A percentile compares a stretch with the other conserved stretches of the same genome.
Conservation (phyloP, 495 filamentous ascomycete species). For the Jackrogersella minutella region DNA sequence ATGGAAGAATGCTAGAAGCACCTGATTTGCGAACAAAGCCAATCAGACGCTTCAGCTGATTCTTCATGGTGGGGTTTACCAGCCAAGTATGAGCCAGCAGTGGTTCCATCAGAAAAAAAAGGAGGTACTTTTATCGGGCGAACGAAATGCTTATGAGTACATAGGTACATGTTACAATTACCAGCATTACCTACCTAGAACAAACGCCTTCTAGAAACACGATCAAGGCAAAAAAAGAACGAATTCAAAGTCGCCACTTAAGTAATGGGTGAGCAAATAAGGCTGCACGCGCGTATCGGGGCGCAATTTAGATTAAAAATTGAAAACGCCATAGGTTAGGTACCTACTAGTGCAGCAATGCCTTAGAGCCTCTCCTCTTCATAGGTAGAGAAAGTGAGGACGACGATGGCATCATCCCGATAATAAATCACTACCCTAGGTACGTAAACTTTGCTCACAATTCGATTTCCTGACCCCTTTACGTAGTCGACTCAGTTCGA, state of each 20-base stretch:
- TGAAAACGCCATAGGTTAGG: too few species aligned
- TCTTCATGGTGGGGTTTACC: constrained; percentile 25
- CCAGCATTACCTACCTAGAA: not conserved
- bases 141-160: not conserved
- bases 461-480: not conserved
- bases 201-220: constrained; percentile 1
- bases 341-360: not conserved
- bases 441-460: not conserved
- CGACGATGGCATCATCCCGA: constrained; percentile 34
- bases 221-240: constrained; percentile 2
- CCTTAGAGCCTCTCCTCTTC: not conserved
- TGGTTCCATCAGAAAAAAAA: constrained; percentile 15
- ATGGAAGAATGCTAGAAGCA: constrained; percentile 45
- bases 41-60: constrained; percentile 26
- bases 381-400: constrained; percentile 4
- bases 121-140: constrained; percentile 3
- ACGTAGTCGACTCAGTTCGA: not conserved
- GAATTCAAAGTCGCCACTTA: constrained; percentile 1
- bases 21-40: constrained; percentile 37
- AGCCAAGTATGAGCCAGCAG: constrained; percentile 16
- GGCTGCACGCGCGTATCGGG: not conserved
- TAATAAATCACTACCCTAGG: not conserved
- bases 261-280: constrained; percentile 2
- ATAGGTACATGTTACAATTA: not conserved
- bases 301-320: not conserved